Evolutionary conservation across 1,284 basidiomycete genomes (phyloP).

Genomic region (Cutaneotrichosporon sp.): DNA sequence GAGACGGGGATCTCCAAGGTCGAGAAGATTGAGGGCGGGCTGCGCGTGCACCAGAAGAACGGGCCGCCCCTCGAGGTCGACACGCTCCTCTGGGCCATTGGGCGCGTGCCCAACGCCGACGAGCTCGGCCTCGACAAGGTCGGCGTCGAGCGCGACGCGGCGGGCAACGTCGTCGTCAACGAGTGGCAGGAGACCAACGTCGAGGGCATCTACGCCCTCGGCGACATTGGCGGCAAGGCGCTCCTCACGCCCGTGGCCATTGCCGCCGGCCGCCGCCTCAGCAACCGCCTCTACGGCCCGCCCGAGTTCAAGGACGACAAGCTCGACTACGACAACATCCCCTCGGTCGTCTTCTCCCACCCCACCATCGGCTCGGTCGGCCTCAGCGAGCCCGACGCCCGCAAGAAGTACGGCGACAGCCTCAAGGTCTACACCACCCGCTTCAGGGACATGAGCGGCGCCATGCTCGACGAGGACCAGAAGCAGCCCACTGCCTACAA

Average conservation of each 20-base stretch:
- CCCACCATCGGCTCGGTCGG: slow-evolving; percentile 91
- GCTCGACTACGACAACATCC: slow-evolving; percentile 86
- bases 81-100: slow-evolving; percentile 90
- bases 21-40: slow-evolving; percentile 65
- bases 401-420: slow-evolving; percentile 78
- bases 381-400: slow-evolving; percentile 85
- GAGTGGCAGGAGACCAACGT: slow-evolving; percentile 86
- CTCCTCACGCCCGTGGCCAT: slow-evolving; percentile 98
- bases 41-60: slow-evolving; percentile 68
- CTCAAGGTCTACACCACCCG: slow-evolving; percentile 81
- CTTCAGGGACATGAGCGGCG: slow-evolving; percentile 84
- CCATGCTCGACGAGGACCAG: slow-evolving; percentile 78
- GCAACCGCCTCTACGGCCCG: slow-evolving; percentile 88
- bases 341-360: slow-evolving; percentile 95
- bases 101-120: slow-evolving; percentile 78
- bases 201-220: slow-evolving; percentile 75
- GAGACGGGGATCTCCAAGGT: slow-evolving; percentile 73
- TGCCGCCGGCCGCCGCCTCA: slow-evolving; percentile 84
- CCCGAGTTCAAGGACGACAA: slow-evolving; percentile 82
- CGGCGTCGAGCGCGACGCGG: slow-evolving; percentile 73
- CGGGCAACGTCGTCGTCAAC: slow-evolving; percentile 84
- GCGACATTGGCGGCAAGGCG: slow-evolving; percentile 90
- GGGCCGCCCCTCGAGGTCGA: slow-evolving; percentile 82
- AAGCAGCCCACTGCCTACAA: slow-evolving; percentile 95
- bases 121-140: slow-evolving; percentile 74